These are phyloP conservation scores for Nepenthes mirabilis DNA, from an alignment of 148 eudicot species.

Conservation along the genomic window DNA sequence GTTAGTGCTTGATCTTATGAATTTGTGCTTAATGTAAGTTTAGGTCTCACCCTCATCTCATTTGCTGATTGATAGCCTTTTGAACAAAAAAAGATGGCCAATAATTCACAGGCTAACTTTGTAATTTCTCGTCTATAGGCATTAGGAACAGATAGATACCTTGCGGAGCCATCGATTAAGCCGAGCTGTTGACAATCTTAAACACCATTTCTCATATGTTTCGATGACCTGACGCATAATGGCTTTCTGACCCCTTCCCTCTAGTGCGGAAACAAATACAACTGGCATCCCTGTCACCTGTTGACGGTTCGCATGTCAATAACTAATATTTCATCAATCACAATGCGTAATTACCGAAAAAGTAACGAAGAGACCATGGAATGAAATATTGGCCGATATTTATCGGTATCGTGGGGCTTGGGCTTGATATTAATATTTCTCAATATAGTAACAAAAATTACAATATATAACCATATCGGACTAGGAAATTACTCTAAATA, in stretches of 20 bases:
- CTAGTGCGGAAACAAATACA: slow-evolving; percentile 78
- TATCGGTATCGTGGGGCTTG: too few species aligned
- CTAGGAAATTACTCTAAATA: too few species aligned
- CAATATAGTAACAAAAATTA: too few species aligned
- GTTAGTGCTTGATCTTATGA: too few species aligned
- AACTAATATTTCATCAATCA: background rate
- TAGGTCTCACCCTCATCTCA: too few species aligned
- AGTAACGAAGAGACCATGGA: too few species aligned
- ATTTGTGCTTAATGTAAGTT: too few species aligned
- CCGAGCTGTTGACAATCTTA: slow-evolving; percentile 76
- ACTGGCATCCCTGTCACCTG: slow-evolving; percentile 95
- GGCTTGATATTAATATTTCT: too few species aligned
- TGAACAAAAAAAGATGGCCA: slow-evolving; percentile 1
- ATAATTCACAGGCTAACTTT: background rate
- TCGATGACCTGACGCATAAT: slow-evolving; percentile 64
- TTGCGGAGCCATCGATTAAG: slow-evolving; percentile 94
- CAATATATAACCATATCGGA: too few species aligned
- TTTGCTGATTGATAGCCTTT: background rate
- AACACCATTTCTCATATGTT: slow-evolving; percentile 90
- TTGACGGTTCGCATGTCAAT: background rate
- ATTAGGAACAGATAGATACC: slow-evolving; percentile 23
- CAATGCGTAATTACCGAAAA: too few species aligned
- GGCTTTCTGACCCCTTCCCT: slow-evolving; percentile 65
- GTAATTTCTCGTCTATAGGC: background rate
- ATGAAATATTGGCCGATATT: too few species aligned